Percentiles rank a stretch among this genome's conserved stretches.
phyloP scores from a whole-genome alignment of 2,329 filamentous ascomycete genomes.

The Ophiobolus disseminans region DNA sequence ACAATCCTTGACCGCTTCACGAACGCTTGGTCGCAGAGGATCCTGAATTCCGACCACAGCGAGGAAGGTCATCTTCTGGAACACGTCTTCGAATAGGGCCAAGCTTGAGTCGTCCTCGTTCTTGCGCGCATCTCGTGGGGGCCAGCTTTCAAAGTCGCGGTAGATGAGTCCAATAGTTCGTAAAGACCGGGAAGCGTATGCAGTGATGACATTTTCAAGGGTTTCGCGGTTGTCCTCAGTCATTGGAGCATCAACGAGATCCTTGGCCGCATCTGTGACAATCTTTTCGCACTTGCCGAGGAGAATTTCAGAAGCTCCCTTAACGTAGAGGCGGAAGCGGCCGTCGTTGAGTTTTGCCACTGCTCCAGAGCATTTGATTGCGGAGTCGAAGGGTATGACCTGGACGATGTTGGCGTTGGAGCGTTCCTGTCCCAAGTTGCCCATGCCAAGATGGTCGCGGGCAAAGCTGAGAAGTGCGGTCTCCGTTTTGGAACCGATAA shows the following conservation, averaged over 20 bases:
- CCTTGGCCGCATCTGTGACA: conserved; percentile 66
- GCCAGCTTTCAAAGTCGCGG: conserved; percentile 84
- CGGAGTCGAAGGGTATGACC: conserved; percentile 67
- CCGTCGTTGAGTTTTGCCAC: conserved; percentile 64
- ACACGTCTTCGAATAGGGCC: conserved; percentile 71
- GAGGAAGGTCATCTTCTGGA: conserved; percentile 75
- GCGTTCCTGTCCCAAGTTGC: conserved; percentile 65
- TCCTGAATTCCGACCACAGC: conserved; percentile 82
- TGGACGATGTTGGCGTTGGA: conserved; percentile 66
- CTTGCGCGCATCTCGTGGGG: conserved; percentile 66
- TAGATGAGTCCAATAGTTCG: conserved; percentile 86
- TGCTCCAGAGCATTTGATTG: conserved; percentile 73
- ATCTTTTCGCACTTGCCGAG: conserved; percentile 59
- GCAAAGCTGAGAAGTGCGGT: conserved; percentile 76
- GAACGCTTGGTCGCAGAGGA: conserved; percentile 76
- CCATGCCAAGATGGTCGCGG: conserved; percentile 70
- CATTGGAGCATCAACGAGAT: conserved; percentile 61
- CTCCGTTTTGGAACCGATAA: conserved; percentile 80
- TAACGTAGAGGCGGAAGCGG: conserved; percentile 64
- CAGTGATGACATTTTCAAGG: conserved; percentile 72
- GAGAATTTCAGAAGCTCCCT: conserved; percentile 61
- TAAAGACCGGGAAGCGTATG: conserved; percentile 79
- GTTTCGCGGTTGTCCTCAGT: conserved; percentile 64
- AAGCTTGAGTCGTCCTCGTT: conserved; percentile 68
- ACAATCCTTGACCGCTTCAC: conserved; percentile 74